Evolutionary conservation across 768 basidiomycete species (phyloP).

Genomic region (Trametes gibbosa): DNA sequence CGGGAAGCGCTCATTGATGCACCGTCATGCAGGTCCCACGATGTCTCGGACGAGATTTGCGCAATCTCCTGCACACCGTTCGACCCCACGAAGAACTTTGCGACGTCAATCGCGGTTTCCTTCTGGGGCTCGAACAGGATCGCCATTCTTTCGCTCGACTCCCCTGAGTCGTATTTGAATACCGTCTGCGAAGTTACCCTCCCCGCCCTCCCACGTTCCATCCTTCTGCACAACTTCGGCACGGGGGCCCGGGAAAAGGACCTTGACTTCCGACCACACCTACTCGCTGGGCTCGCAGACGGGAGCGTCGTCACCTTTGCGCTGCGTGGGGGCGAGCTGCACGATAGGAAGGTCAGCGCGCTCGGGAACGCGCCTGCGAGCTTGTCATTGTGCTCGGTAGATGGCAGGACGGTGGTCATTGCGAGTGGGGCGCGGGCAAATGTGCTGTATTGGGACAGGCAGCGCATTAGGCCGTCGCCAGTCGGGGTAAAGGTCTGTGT

Average conservation of each 20-base stretch:
- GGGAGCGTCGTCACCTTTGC: slow-evolving; percentile 64
- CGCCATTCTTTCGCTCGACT: slow-evolving; percentile 47
- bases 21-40: slow-evolving; percentile 9
- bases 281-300: slow-evolving; percentile 74
- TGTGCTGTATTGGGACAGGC: slow-evolving; percentile 65
- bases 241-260: slow-evolving; percentile 32
- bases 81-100: slow-evolving; percentile 43
- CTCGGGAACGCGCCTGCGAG: slow-evolving; percentile 68
- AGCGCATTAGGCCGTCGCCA: slow-evolving; percentile 63
- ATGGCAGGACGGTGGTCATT: slow-evolving; percentile 56
- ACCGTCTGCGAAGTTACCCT: slow-evolving; percentile 39
- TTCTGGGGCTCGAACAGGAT: slow-evolving; percentile 74
- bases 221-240: slow-evolving; percentile 62
- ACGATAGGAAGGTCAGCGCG: slow-evolving; percentile 56
- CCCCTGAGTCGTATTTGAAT: slow-evolving; percentile 23
- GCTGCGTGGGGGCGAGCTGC: slow-evolving; percentile 33
- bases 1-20: not conserved
- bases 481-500: slow-evolving; percentile 62
- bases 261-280: slow-evolving; percentile 44
- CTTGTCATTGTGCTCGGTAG: slow-evolving; percentile 53
- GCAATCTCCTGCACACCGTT: slow-evolving; percentile 63
- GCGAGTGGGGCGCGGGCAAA: slow-evolving; percentile 71
- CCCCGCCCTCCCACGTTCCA: slow-evolving; percentile 42
- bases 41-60: slow-evolving; percentile 53
- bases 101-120: slow-evolving; percentile 56